These are phyloP conservation scores for Ascoidea asiatica DNA, from an alignment of 805 yeast genomes.

Conservation along the genomic window DNA sequence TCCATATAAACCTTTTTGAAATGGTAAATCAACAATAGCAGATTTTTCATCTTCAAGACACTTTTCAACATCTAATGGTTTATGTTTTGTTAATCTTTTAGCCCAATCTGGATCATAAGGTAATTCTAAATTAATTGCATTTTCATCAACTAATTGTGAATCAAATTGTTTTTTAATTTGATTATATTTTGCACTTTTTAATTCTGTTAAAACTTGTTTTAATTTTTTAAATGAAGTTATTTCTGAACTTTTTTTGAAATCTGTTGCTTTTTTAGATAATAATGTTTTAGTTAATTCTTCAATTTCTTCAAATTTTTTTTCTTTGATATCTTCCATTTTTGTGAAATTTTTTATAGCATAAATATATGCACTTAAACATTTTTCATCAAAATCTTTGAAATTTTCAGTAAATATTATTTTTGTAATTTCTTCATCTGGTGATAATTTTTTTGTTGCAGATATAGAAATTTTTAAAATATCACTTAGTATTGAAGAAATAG, in stretches of 20 bases:
- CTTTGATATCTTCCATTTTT: slow-evolving; percentile 8
- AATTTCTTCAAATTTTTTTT: slow-evolving; percentile 8
- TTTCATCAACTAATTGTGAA: neutral
- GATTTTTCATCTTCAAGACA: slow-evolving; percentile 38
- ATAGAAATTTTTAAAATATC: slow-evolving; percentile 14
- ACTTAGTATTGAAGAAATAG: slow-evolving; percentile 10
- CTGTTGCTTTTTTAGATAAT: slow-evolving; percentile 16
- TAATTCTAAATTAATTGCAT: slow-evolving; percentile 12
- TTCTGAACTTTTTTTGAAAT: slow-evolving; percentile 12
- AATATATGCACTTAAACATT: too few species aligned
- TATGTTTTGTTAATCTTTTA: slow-evolving; percentile 26
- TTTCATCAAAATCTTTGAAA: slow-evolving; percentile 9
- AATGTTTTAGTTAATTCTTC: slow-evolving; percentile 18
- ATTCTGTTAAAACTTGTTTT: slow-evolving; percentile 1
- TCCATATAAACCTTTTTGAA: slow-evolving; percentile 73
- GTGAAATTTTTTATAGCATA: too few species aligned
- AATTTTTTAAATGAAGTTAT: neutral
- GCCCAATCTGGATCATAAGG: slow-evolving; percentile 41
- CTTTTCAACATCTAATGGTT: slow-evolving; percentile 29
- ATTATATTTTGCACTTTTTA: slow-evolving; percentile 18
- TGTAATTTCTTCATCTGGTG: neutral
- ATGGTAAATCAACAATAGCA: slow-evolving; percentile 49
- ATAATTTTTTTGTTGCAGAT: slow-evolving; percentile 7
- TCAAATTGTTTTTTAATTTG: slow-evolving; percentile 17
- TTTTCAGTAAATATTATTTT: neutral